These are phyloP conservation scores for Daedalea quercina DNA, from an alignment of 768 basidiomycete genomes.

Conservation along the genomic window DNA sequence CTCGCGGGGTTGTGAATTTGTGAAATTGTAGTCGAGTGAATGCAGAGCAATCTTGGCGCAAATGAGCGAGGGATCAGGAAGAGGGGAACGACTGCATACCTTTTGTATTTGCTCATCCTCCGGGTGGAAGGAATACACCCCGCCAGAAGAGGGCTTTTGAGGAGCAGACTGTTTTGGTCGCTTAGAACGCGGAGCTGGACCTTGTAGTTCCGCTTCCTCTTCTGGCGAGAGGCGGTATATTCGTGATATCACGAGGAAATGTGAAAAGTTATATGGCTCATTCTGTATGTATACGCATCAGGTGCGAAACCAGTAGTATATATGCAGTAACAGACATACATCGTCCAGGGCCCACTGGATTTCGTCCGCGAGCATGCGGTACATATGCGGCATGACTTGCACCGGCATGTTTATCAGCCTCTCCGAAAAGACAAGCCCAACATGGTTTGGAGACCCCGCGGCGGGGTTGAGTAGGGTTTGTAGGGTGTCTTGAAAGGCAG, in stretches of 20 bases:
- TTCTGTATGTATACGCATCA: conserved; percentile 33
- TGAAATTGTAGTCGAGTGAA: conserved; percentile 47
- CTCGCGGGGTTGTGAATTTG: conserved; percentile 46
- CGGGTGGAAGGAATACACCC: conserved; percentile 73
- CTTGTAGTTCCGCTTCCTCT: conserved; percentile 54
- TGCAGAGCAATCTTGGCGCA: conserved; percentile 35
- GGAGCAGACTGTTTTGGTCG: conserved; percentile 35
- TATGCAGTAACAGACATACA: conserved; percentile 32
- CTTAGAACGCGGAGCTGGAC: conserved; percentile 29
- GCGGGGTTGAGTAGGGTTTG: conserved; percentile 39
- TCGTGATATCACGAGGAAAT: conserved; percentile 71
- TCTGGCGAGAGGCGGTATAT: conserved; percentile 68
- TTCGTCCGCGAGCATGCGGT: conserved; percentile 81
- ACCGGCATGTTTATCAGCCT: conserved; percentile 94
- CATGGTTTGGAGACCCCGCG: conserved; percentile 38
- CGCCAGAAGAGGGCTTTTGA: conserved; percentile 28
- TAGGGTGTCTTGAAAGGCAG: conserved; percentile 46
- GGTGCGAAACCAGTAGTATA: background rate
- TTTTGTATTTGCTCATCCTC: conserved; percentile 74
- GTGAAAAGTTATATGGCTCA: conserved; percentile 63
- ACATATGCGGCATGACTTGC: conserved; percentile 89
- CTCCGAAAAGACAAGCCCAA: conserved; percentile 84
- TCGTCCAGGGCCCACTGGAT: conserved; percentile 64
- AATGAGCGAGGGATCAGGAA: conserved; percentile 5
- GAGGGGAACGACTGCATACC: too few relatives aligned